A percentile compares a stretch with the other conserved stretches of the same genome.
Conservation (phyloP, 2,329 filamentous ascomycete genomes). For the Claviceps fusiformis region DNA sequence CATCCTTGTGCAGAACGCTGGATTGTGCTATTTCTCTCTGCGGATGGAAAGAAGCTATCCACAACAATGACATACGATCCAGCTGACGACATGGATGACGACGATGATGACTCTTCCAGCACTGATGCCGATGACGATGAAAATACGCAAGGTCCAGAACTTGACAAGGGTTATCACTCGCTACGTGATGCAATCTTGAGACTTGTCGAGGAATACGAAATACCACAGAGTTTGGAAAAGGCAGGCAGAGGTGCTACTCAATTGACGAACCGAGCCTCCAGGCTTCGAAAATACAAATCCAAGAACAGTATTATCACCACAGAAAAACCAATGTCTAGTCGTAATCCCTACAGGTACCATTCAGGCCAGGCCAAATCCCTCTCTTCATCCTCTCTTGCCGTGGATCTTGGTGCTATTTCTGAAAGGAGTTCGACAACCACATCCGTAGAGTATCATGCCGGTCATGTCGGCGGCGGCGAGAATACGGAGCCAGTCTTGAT, state of each 20-base stretch:
- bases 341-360: conserved; percentile 42
- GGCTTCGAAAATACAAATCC: conserved; percentile 44
- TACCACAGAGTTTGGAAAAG: conserved; percentile 51
- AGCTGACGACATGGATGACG: conserved; percentile 52
- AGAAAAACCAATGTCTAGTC: conserved; percentile 38
- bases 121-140: conserved; percentile 50
- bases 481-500: conserved; percentile 45
- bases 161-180: conserved; percentile 70
- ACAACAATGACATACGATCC: conserved; percentile 60
- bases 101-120: conserved; percentile 47
- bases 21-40: conserved; percentile 67
- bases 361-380: conserved; percentile 6
- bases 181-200: conserved; percentile 69
- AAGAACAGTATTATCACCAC: conserved; percentile 44
- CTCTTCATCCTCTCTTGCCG: conserved; percentile 1
- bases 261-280: conserved; percentile 58
- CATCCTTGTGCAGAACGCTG: conserved; percentile 75
- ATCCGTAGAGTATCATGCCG: background rate
- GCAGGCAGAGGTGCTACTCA: conserved; percentile 42
- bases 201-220: conserved; percentile 71
- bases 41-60: conserved; percentile 56
- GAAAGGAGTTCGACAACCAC: background rate
- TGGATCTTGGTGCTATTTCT: conserved; percentile 6
- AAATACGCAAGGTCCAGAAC: conserved; percentile 43
- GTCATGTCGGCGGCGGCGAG: conserved; percentile 4